Conservation (phyloP, 768 basidiomycete species). For the Leccinum aurantiacum region DNA sequence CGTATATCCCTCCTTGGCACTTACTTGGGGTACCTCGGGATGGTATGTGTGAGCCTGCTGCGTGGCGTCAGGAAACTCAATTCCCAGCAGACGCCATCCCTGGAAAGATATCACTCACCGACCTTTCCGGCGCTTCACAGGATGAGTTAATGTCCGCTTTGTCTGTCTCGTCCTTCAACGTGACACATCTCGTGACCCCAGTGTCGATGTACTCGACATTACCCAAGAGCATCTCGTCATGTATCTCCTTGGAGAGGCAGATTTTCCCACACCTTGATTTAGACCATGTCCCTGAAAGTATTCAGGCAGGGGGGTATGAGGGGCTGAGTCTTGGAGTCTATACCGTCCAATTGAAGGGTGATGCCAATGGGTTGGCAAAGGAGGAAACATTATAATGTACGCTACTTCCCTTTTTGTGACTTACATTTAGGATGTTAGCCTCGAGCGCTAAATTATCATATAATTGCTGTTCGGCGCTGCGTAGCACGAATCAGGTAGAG, state of each 20-base stretch:
- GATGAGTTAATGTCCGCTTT: constrained; percentile 20
- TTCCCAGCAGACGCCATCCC: constrained; percentile 23
- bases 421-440: not conserved
- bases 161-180: constrained; percentile 4
- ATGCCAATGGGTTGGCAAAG: not conserved
- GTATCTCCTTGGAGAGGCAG: constrained; percentile 22
- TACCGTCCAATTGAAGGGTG: constrained; percentile 17
- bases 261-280: constrained; percentile 41
- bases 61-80: not conserved
- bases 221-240: constrained; percentile 17
- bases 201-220: constrained; percentile 27
- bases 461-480: not conserved
- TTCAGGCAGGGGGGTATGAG: constrained; percentile 29
- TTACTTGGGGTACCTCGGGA: constrained; percentile 29
- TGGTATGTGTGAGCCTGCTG: constrained; percentile 18
- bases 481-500: not conserved
- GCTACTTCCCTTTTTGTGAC: not conserved
- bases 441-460: not conserved
- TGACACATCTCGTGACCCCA: constrained; percentile 33
- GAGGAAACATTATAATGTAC: constrained; percentile 5
- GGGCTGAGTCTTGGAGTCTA: constrained; percentile 37
- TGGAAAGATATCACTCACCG: constrained; percentile 24
- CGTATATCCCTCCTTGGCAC: constrained; percentile 40
- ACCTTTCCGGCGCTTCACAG: constrained; percentile 31
- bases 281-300: constrained; percentile 36